Percentiles rank a stretch among this genome's conserved stretches.
Evolutionary conservation across 768 basidiomycete genomes (phyloP).

Genomic region (Leccinum fibrillosum): DNA sequence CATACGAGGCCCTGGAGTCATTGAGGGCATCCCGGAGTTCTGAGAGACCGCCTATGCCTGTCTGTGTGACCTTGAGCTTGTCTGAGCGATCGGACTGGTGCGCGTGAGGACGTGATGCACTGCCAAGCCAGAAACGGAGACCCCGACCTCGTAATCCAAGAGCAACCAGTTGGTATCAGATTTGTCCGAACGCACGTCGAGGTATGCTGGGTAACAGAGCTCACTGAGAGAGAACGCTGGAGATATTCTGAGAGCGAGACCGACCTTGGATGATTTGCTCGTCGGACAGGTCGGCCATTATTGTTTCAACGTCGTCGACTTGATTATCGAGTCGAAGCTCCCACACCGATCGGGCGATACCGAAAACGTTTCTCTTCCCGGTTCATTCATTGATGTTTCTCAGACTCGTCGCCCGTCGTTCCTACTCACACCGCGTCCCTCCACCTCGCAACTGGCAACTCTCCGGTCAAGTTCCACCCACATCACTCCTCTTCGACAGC

Average conservation of each 20-base stretch:
- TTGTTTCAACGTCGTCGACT: background rate
- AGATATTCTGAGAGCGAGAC: constrained; percentile 12
- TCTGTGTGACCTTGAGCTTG: constrained; percentile 72
- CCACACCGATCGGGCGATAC: constrained; percentile 19
- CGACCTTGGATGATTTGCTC: constrained; percentile 70
- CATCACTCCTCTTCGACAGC: constrained; percentile 26
- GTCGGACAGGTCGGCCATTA: constrained; percentile 80
- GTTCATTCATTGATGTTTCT: constrained; percentile 6
- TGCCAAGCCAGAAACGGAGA: constrained; percentile 2
- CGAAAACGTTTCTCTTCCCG: constrained; percentile 1
- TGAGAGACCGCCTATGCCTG: constrained; percentile 74
- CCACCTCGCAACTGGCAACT: constrained; percentile 30
- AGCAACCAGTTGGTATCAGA: constrained; percentile 87
- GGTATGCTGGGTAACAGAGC: constrained; percentile 57
- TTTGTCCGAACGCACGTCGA: constrained; percentile 83
- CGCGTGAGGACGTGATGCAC: constrained; percentile 20
- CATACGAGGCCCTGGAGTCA: constrained; percentile 76
- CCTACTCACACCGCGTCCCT: constrained; percentile 21
- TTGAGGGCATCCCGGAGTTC: constrained; percentile 74
- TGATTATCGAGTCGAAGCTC: background rate
- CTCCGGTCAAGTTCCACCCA: constrained; percentile 31
- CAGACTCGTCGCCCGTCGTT: constrained; percentile 17
- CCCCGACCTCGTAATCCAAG: constrained; percentile 78
- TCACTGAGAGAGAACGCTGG: background rate
- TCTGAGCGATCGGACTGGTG: constrained; percentile 70